Conservation (phyloP, 345 rosid genomes). For the Eucalyptus tenuipes region DNA sequence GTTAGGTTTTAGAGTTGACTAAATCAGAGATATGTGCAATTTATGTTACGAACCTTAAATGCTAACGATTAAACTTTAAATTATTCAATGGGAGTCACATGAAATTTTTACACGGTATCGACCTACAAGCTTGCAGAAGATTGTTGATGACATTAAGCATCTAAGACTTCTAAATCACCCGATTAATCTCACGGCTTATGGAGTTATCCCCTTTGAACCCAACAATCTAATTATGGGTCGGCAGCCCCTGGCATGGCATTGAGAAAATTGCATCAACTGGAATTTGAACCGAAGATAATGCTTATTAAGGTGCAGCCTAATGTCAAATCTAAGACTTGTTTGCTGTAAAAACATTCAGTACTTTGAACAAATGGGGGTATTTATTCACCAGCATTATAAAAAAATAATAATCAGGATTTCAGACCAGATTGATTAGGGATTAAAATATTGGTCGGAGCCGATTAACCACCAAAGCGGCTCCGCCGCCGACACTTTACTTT, state of each 20-base stretch:
- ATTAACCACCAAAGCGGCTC: not conserved
- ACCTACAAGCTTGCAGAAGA: not conserved
- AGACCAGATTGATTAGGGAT: not conserved
- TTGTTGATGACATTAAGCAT: not conserved
- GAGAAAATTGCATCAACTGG: not conserved
- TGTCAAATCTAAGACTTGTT: not conserved
- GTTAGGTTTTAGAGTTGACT: not conserved
- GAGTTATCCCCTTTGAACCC: not conserved
- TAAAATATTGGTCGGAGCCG: not conserved
- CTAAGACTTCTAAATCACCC: not conserved
- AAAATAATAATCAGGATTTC: not conserved
- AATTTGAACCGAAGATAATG: not conserved
- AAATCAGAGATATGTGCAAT: not conserved
- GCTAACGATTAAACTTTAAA: not conserved
- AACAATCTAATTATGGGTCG: not conserved
- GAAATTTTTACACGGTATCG: not conserved
- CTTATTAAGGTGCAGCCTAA: not conserved
- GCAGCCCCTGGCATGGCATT: not conserved
- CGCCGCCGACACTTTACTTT: not conserved
- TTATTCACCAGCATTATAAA: not conserved
- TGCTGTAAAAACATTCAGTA: not conserved
- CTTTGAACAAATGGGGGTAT: not conserved
- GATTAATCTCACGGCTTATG: not conserved
- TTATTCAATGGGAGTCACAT: not conserved
- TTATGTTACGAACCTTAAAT: not conserved